phyloP scores from a whole-genome alignment of 164 flowering plant species.

The Umbilicus rupestris region DNA sequence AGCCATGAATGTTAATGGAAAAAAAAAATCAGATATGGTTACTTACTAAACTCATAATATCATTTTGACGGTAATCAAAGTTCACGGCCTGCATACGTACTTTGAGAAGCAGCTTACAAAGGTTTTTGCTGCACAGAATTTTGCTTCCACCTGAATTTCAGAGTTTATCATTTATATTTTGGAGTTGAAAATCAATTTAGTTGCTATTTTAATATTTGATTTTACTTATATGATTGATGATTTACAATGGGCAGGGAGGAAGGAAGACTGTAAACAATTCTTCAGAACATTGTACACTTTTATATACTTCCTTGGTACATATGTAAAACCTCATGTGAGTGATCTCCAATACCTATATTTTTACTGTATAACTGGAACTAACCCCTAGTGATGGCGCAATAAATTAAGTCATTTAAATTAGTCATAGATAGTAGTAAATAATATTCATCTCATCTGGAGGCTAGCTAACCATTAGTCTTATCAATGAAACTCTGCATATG shows the following conservation, averaged over 20 bases:
- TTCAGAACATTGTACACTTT: constrained; percentile 34
- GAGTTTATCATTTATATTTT: no score
- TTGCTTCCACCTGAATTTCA: not conserved
- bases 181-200: not conserved
- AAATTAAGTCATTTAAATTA: not conserved
- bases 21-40: not conserved
- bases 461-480: not conserved
- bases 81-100: not conserved
- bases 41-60: not conserved
- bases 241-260: constrained; percentile 35
- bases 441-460: not conserved
- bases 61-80: not conserved
- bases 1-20: not conserved
- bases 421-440: no score
- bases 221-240: not conserved
- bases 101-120: not conserved
- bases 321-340: constrained; percentile 73
- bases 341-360: not conserved
- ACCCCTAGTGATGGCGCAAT: not conserved
- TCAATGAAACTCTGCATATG: not conserved
- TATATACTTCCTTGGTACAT: constrained; percentile 51
- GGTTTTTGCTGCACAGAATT: not conserved
- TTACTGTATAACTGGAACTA: not conserved
- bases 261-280: constrained; percentile 42
- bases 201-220: not conserved